Evolutionary conservation across 768 basidiomycete species (phyloP).

Genomic region (Podaxis sp.): DNA sequence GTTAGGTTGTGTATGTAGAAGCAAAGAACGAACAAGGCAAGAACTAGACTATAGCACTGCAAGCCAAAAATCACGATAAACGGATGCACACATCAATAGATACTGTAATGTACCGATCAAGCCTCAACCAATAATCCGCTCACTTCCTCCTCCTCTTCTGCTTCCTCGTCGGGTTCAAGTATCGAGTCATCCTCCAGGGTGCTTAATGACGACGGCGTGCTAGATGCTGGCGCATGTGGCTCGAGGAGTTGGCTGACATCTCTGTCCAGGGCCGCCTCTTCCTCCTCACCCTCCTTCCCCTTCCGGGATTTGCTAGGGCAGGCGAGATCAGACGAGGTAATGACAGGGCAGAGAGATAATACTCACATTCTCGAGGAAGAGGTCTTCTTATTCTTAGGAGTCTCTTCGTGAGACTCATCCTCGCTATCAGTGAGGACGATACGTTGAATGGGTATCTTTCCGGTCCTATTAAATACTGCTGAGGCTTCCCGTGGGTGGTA

Average conservation of each 20-base stretch:
- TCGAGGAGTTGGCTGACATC: conserved; percentile 36
- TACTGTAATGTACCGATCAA: conserved; percentile 2
- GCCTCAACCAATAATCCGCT: conserved; percentile 38
- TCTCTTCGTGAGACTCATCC: conserved; percentile 15
- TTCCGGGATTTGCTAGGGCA: neutral
- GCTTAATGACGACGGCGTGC: conserved; percentile 14
- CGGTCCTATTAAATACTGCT: conserved; percentile 25
- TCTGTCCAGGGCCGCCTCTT: conserved; percentile 23
- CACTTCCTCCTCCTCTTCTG: conserved; percentile 51
- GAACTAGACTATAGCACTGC: neutral
- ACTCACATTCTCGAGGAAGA: neutral
- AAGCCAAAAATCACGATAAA: neutral
- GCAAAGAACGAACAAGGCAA: neutral
- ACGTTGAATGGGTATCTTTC: conserved; percentile 30
- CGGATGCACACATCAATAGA: neutral
- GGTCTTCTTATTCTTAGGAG: neutral
- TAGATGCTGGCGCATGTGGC: conserved; percentile 13
- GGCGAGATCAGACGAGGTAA: neutral
- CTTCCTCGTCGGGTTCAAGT: conserved; percentile 33
- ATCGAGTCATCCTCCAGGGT: conserved; percentile 40
- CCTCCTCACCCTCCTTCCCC: conserved; percentile 18
- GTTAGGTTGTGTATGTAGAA: neutral
- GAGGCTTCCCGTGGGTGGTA: neutral
- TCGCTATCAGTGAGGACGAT: conserved; percentile 36
- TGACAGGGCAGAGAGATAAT: neutral